phyloP scores from a whole-genome alignment of 2,329 filamentous ascomycete species.

The Venturia nashicola region DNA sequence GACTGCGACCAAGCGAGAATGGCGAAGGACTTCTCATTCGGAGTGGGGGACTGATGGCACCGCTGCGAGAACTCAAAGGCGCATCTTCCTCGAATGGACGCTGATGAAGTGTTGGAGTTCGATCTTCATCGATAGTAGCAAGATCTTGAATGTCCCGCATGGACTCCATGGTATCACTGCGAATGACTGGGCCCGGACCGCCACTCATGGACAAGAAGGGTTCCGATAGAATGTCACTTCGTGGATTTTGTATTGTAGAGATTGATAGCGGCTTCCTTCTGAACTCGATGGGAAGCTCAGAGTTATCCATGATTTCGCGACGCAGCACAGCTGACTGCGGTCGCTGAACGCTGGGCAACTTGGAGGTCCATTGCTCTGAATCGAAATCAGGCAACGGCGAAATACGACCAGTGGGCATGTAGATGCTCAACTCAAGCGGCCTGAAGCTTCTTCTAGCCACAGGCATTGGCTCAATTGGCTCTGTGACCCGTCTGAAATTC shows the following conservation, averaged over 20 bases:
- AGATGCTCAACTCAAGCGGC: constrained; percentile 28
- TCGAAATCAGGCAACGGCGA: constrained; percentile 28
- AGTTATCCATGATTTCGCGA: constrained; percentile 12
- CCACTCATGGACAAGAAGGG: not conserved
- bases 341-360: constrained; percentile 18
- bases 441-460: constrained; percentile 23
- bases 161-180: not conserved
- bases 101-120: constrained; percentile 3
- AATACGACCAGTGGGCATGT: constrained; percentile 21
- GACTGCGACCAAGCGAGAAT: not conserved
- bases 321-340: constrained; percentile 23
- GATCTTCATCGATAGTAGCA: constrained; percentile 1
- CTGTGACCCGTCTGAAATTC: constrained; percentile 24
- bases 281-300: not conserved
- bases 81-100: not conserved
- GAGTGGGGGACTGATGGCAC: not conserved
- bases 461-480: constrained; percentile 17
- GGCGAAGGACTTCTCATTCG: not conserved
- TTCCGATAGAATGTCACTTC: constrained; percentile 5
- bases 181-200: not conserved
- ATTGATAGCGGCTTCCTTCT: constrained; percentile 4
- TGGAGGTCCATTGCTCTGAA: constrained; percentile 18
- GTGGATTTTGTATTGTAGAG: not conserved
- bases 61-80: constrained; percentile 1
- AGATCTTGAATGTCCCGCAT: not conserved